Conservation (phyloP, 768 basidiomycete genomes). For the Amyloporia xantha region DNA sequence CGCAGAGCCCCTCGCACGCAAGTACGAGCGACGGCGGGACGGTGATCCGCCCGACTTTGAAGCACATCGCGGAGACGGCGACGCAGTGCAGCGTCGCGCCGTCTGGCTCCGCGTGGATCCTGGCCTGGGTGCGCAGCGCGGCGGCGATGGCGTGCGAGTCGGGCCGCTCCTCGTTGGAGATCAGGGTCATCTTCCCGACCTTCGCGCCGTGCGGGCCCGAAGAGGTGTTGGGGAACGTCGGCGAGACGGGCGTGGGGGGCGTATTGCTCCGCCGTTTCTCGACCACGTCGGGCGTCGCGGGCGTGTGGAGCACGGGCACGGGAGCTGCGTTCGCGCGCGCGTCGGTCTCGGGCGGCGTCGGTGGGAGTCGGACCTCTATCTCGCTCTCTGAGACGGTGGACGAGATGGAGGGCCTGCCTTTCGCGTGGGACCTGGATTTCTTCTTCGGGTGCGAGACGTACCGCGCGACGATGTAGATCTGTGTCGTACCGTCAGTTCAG, state of each 20-base stretch:
- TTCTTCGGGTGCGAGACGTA: slow-evolving; percentile 50
- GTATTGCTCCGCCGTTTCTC: neutral
- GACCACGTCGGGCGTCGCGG: slow-evolving; percentile 25
- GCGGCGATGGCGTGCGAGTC: neutral
- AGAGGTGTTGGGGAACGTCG: slow-evolving; percentile 2
- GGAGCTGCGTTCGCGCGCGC: slow-evolving; percentile 4
- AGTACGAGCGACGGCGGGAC: slow-evolving; percentile 62
- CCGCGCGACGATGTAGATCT: slow-evolving; percentile 61
- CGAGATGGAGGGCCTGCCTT: slow-evolving; percentile 1
- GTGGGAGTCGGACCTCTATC: neutral
- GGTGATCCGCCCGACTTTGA: slow-evolving; percentile 67
- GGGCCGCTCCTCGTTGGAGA: neutral
- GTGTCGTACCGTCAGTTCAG: neutral
- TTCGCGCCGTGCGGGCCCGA: neutral
- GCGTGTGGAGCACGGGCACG: slow-evolving; percentile 29
- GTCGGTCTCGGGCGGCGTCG: neutral
- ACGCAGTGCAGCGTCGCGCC: slow-evolving; percentile 58
- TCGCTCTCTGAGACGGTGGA: neutral
- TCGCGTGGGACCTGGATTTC: slow-evolving; percentile 16
- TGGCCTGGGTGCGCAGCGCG: slow-evolving; percentile 4
- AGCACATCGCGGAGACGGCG: slow-evolving; percentile 56
- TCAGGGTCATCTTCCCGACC: too few species aligned
- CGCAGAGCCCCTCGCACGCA: slow-evolving; percentile 50
- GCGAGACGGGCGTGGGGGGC: slow-evolving; percentile 10
- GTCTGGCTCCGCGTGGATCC: slow-evolving; percentile 37